Evolutionary conservation across 176 grass and related monocot species (phyloP).

Genomic region (Canna indica): DNA sequence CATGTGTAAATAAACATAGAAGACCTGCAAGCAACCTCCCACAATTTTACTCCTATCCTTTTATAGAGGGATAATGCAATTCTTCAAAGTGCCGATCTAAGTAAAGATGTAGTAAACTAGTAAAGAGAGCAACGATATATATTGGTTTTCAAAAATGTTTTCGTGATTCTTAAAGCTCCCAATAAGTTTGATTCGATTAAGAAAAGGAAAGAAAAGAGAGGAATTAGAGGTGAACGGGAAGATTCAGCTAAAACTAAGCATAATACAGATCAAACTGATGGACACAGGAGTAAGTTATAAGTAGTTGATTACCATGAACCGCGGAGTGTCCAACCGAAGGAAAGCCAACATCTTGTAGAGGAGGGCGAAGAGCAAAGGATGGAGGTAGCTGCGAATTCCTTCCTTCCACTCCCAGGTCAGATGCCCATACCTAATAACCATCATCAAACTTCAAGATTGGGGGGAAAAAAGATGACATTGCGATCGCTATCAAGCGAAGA

Average conservation of each 20-base stretch:
- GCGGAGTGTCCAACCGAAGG: constrained; percentile 58
- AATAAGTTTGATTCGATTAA: too few relatives aligned
- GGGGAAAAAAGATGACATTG: constrained; percentile 7
- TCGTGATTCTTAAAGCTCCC: too few relatives aligned
- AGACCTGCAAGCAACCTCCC: not conserved
- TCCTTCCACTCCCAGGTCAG: constrained; percentile 90
- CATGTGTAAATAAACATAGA: not conserved
- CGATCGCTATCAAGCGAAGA: not conserved
- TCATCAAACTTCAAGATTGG: not conserved
- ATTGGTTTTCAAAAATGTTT: too few relatives aligned
- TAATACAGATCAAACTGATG: not conserved
- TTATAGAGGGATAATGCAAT: not conserved
- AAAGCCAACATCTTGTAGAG: constrained; percentile 67
- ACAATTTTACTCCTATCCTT: not conserved
- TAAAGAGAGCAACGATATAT: not conserved
- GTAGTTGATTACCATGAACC: constrained; percentile 48
- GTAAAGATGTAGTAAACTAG: not conserved
- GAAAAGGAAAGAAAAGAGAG: too few relatives aligned
- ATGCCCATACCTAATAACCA: constrained; percentile 60
- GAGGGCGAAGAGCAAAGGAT: constrained; percentile 58
- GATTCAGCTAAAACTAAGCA: not conserved
- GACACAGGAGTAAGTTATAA: not conserved
- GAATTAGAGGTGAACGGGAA: not conserved
- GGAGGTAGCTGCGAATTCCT: constrained; percentile 73
- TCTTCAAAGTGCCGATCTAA: not conserved